phyloP scores from a whole-genome alignment of 2,329 filamentous ascomycete species.

The Grosmannia serpens region DNA sequence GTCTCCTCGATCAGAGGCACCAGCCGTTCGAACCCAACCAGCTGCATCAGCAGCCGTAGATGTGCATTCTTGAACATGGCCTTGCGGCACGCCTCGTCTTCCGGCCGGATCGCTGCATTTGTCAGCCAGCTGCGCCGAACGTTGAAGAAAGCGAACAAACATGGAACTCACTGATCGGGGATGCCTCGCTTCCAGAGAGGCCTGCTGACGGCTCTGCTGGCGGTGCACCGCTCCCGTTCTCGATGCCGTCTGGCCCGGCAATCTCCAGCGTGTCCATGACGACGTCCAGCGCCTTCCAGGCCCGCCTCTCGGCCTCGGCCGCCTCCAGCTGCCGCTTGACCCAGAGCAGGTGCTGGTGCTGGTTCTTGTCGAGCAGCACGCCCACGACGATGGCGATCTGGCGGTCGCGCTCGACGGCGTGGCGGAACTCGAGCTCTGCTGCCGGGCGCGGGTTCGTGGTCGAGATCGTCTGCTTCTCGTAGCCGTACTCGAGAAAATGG shows the following conservation, averaged over 20 bases:
- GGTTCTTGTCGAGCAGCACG: slow-evolving; percentile 67
- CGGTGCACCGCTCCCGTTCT: background rate
- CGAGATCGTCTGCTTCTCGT: slow-evolving; percentile 60
- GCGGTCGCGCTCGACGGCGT: slow-evolving; percentile 53
- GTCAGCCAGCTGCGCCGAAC: background rate
- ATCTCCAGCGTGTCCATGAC: slow-evolving; percentile 37
- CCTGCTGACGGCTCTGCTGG: slow-evolving; percentile 4
- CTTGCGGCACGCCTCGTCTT: slow-evolving; percentile 52
- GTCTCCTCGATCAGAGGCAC: slow-evolving; percentile 51
- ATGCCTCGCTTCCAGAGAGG: background rate
- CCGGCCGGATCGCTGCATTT: slow-evolving; percentile 44
- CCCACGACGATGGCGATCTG: slow-evolving; percentile 73
- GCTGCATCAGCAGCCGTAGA: slow-evolving; percentile 70
- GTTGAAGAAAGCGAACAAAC: slow-evolving; percentile 4
- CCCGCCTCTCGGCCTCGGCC: slow-evolving; percentile 60
- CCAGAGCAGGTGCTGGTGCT: slow-evolving; percentile 70
- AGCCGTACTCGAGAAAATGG: slow-evolving; percentile 82
- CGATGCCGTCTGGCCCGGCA: background rate
- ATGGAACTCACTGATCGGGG: slow-evolving; percentile 4
- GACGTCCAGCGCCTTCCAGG: slow-evolving; percentile 64
- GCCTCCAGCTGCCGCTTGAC: slow-evolving; percentile 58
- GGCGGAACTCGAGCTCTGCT: slow-evolving; percentile 73
- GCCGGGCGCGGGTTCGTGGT: slow-evolving; percentile 55
- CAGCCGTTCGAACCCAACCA: slow-evolving; percentile 57
- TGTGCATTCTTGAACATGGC: slow-evolving; percentile 86